Percentiles rank a stretch among this genome's conserved stretches.
Conservation (phyloP, 805 yeast species). For the Blastobotrys peoriensis region DNA sequence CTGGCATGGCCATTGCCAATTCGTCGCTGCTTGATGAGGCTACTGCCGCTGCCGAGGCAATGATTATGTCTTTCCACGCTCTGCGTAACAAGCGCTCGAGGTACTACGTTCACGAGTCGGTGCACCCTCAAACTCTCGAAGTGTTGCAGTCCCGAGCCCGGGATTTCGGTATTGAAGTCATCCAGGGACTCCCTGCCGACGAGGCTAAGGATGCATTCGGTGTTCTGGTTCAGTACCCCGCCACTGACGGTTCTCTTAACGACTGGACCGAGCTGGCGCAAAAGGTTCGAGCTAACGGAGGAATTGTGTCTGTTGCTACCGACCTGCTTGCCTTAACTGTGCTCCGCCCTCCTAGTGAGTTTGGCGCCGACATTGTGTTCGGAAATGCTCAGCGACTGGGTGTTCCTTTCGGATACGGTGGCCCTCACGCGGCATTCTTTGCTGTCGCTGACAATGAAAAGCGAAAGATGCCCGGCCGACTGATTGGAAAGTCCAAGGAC, state of each 20-base stretch:
- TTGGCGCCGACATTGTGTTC: conserved; percentile 87
- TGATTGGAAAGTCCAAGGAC: conserved; percentile 89
- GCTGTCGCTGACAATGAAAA: conserved; percentile 76
- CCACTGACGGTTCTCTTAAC: conserved; percentile 67
- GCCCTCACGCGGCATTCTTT: conserved; percentile 98
- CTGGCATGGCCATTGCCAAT: conserved; percentile 92
- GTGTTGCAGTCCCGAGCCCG: conserved; percentile 76
- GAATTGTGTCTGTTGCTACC: conserved; percentile 78
- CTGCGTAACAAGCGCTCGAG: conserved; percentile 58
- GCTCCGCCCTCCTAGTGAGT: conserved; percentile 73
- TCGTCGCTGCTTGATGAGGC: conserved; percentile 95
- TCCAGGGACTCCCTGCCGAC: conserved; percentile 42
- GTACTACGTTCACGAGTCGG: conserved; percentile 66
- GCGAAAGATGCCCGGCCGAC: conserved; percentile 94
- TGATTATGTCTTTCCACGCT: conserved; percentile 72
- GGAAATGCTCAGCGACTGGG: conserved; percentile 96
- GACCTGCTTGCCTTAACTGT: conserved; percentile 86
- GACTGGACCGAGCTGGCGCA: conserved; percentile 54
- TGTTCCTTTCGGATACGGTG: conserved; percentile 97
- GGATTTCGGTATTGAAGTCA: conserved; percentile 63
- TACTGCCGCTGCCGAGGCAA: conserved; percentile 96
- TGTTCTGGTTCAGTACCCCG: conserved; percentile 84
- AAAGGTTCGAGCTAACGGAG: conserved; percentile 63
- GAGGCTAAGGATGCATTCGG: conserved; percentile 55
- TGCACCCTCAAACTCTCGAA: conserved; percentile 80